Conservation (phyloP, 179 eudicot genomes). For the Pouteria campechiana region DNA sequence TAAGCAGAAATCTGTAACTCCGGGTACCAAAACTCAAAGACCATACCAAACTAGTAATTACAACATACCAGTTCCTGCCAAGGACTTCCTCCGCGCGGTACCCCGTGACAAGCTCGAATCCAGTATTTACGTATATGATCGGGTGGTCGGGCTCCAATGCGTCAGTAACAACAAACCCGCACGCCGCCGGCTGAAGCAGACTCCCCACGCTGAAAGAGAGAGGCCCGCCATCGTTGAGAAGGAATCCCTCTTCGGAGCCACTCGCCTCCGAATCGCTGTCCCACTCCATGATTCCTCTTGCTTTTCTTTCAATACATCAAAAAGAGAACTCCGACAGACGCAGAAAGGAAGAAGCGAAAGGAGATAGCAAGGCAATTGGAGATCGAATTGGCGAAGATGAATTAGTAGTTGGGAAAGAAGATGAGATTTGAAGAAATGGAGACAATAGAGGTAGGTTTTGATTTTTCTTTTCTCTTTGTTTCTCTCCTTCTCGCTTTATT, state of each 20-base stretch:
- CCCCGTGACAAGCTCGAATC: constrained; percentile 82
- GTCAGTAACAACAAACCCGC: constrained; percentile 84
- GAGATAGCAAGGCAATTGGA: too few species aligned
- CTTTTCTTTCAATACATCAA: constrained; percentile 6
- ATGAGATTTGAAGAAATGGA: too few species aligned
- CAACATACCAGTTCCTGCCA: constrained; percentile 72
- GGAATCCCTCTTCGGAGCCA: constrained; percentile 52
- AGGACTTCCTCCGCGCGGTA: constrained; percentile 87
- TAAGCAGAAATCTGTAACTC: too few species aligned
- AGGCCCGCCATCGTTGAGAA: constrained; percentile 45
- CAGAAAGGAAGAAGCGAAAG: too few species aligned
- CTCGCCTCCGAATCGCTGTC: constrained; percentile 75
- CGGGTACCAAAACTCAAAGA: too few species aligned
- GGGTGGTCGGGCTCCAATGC: constrained; percentile 85
- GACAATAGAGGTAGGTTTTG: too few species aligned
- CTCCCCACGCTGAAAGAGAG: constrained; percentile 58
- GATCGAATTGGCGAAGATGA: too few species aligned
- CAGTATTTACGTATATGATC: constrained; percentile 79
- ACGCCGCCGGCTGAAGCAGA: constrained; percentile 58
- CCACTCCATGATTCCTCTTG: constrained; percentile 59
- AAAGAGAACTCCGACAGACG: too few species aligned
- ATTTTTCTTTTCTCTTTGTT: too few species aligned
- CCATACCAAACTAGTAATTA: too few species aligned
- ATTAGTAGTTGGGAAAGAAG: too few species aligned
- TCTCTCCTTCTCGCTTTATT: too few species aligned